These are phyloP conservation scores for Hyaloperonospora brassicae DNA, from an alignment of 352 stramenopile genomes.

Conservation along the genomic window DNA sequence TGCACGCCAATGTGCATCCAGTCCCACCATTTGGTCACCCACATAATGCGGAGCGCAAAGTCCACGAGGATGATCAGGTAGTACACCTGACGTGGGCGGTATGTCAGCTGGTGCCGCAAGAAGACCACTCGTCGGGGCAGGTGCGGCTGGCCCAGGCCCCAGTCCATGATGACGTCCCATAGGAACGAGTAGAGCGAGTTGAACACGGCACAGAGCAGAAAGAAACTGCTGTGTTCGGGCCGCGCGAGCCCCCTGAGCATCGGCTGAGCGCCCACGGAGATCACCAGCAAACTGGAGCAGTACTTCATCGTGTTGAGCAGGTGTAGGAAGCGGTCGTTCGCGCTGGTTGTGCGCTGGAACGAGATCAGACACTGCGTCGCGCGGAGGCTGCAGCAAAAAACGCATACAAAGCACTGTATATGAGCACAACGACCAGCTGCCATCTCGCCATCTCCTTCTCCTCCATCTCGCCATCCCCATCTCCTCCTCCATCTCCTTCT, in stretches of 20 bases:
- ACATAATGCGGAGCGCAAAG: constrained; percentile 91
- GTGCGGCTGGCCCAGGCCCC: constrained; percentile 82
- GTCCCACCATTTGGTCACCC: constrained; percentile 87
- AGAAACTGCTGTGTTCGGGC: constrained; percentile 57
- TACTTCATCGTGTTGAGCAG: constrained; percentile 85
- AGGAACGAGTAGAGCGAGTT: constrained; percentile 95
- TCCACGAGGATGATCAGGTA: constrained; percentile 90
- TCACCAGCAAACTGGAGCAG: constrained; percentile 70
- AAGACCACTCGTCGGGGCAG: constrained; percentile 35
- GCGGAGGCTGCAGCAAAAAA: constrained; percentile 41
- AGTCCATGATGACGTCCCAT: constrained; percentile 97
- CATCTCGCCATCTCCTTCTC: background rate
- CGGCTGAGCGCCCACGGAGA: constrained; percentile 65
- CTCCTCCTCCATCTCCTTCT: too few species aligned
- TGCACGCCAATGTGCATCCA: constrained; percentile 68
- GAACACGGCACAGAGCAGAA: constrained; percentile 73
- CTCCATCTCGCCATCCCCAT: too few species aligned
- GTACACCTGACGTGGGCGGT: constrained; percentile 68
- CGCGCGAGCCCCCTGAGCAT: constrained; percentile 48
- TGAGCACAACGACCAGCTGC: background rate
- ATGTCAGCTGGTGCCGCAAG: constrained; percentile 63
- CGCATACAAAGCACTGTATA: constrained; percentile 5
- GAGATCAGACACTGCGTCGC: constrained; percentile 76
- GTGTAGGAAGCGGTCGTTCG: constrained; percentile 74
- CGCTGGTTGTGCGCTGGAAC: constrained; percentile 57